Evolutionary conservation across 768 basidiomycete genomes (phyloP).

Genomic region (Boletus patriciae): DNA sequence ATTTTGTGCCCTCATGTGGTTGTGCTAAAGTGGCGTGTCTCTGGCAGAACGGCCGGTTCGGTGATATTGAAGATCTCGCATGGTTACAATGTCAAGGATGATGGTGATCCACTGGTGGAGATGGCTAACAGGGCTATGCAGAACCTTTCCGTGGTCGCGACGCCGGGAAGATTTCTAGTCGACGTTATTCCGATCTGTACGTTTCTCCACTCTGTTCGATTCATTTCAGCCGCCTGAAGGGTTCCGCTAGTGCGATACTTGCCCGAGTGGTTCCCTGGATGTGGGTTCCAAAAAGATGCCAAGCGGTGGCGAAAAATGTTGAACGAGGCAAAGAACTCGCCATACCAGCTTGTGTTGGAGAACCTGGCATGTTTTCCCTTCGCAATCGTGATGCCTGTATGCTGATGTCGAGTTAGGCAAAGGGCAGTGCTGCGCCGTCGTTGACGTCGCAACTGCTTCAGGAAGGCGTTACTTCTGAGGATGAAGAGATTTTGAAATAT

Average conservation of each 20-base stretch:
- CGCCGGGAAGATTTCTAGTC: constrained; percentile 8
- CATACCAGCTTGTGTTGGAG: constrained; percentile 11
- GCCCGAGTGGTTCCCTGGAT: constrained; percentile 25
- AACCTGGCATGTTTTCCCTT: constrained; percentile 9
- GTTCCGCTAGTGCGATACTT: constrained; percentile 10
- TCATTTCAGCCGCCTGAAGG: not conserved
- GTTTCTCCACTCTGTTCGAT: not conserved
- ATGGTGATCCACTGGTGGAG: constrained; percentile 35
- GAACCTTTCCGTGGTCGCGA: constrained; percentile 5
- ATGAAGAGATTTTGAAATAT: constrained; percentile 17
- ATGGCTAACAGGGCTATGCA: constrained; percentile 25
- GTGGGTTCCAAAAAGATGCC: constrained; percentile 14
- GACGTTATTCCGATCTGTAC: constrained; percentile 11
- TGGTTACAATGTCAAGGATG: constrained; percentile 35
- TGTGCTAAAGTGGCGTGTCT: not conserved
- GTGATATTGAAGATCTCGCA: constrained; percentile 38
- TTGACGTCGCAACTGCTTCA: constrained; percentile 15
- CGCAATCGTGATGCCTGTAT: not conserved
- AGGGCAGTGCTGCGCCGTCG: constrained; percentile 10
- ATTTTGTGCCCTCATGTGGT: not conserved
- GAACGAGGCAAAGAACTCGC: not conserved
- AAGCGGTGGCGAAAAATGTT: constrained; percentile 4
- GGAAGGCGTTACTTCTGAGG: constrained; percentile 7
- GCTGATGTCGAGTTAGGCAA: constrained; percentile 1
- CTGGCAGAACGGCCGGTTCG: constrained; percentile 34